Percentiles rank a stretch among this genome's conserved stretches.
Conservation (phyloP, 176 grass and related monocot genomes). For the Secale cereale region DNA sequence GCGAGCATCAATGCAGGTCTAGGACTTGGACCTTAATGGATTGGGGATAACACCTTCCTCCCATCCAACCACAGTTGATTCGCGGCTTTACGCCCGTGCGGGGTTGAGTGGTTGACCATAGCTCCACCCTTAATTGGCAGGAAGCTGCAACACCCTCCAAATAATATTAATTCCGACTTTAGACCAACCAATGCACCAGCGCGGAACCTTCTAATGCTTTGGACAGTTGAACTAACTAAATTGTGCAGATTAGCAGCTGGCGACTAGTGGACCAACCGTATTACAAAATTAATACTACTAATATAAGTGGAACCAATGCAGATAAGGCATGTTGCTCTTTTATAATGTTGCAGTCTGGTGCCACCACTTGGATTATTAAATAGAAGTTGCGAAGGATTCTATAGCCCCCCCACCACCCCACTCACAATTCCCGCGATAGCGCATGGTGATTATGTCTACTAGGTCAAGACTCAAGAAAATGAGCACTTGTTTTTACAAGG, state of each 20-base stretch:
- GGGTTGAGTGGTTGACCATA: too few relatives aligned
- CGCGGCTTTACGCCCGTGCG: too few relatives aligned
- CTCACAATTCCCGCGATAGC: neutral
- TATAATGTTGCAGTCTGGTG: neutral
- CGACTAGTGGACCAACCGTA: neutral
- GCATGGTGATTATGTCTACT: neutral
- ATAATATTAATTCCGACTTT: too few relatives aligned
- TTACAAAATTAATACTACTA: too few relatives aligned
- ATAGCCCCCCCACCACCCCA: neutral
- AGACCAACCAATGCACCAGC: too few relatives aligned
- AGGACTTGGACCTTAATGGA: too few relatives aligned
- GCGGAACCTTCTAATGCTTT: too few relatives aligned
- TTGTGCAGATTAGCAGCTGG: neutral
- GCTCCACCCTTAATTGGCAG: too few relatives aligned
- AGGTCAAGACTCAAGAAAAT: neutral
- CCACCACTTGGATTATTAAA: neutral
- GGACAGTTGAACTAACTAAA: neutral
- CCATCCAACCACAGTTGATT: too few relatives aligned
- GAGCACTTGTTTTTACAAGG: neutral
- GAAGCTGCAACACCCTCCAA: too few relatives aligned
- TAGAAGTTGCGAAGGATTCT: neutral
- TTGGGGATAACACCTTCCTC: too few relatives aligned
- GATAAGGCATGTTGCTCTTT: neutral
- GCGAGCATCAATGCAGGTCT: too few relatives aligned
- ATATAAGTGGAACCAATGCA: neutral